phyloP scores from a whole-genome alignment of 306 rosid genomes.

The Cicer judaicum region DNA sequence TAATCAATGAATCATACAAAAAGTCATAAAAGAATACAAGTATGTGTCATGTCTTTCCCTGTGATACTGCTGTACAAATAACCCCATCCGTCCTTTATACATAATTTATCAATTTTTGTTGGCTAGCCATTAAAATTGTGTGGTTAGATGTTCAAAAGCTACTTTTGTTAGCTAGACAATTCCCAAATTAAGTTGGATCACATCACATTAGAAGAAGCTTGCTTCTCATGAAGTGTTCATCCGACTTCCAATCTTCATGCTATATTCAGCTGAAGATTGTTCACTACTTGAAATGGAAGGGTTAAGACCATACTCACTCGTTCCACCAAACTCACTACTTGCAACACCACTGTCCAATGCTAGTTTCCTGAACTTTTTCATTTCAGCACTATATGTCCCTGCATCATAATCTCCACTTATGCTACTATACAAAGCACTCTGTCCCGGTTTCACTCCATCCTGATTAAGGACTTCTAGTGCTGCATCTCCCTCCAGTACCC shows the following conservation, averaged over 20 bases:
- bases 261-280: constrained; percentile 41
- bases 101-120: too few relatives aligned
- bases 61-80: neutral
- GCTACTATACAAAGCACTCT: constrained; percentile 41
- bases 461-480: constrained; percentile 63
- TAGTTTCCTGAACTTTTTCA: constrained; percentile 61
- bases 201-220: neutral
- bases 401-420: constrained; percentile 52
- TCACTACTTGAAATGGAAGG: constrained; percentile 64
- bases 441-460: constrained; percentile 64
- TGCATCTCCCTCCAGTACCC: constrained; percentile 82
- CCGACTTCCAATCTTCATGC: constrained; percentile 14
- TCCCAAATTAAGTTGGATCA: neutral
- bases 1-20: neutral
- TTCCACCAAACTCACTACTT: constrained; percentile 69
- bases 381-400: constrained; percentile 56
- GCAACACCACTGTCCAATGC: constrained; percentile 49
- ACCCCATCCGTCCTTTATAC: too few relatives aligned
- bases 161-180: neutral
- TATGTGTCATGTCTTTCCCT: neutral
- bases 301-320: constrained; percentile 72
- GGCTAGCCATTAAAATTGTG: too few relatives aligned
- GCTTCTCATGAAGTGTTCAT: constrained; percentile 25
- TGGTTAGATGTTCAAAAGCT: neutral
- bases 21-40: neutral